Conservation (phyloP, 805 yeast genomes). For the Wickerhamiella brachini region DNA sequence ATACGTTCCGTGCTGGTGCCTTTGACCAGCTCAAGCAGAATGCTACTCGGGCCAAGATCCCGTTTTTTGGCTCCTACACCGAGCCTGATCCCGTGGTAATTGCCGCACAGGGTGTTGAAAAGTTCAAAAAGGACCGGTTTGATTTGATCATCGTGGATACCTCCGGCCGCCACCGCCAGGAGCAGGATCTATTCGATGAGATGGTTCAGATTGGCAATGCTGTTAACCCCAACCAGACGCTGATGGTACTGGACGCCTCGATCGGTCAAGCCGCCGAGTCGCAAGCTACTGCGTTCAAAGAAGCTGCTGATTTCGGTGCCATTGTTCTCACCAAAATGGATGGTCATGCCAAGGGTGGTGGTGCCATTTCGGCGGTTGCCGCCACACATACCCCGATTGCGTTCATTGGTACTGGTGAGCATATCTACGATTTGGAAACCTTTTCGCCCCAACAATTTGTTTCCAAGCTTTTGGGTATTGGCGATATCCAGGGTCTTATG, state of each 20-base stretch:
- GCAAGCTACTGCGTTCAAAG: slow-evolving; percentile 89
- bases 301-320: slow-evolving; percentile 85
- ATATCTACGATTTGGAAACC: slow-evolving; percentile 79
- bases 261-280: slow-evolving; percentile 98
- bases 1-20: slow-evolving; percentile 98
- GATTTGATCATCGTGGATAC: slow-evolving; percentile 94
- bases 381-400: slow-evolving; percentile 91
- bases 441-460: slow-evolving; percentile 83
- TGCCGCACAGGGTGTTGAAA: slow-evolving; percentile 80
- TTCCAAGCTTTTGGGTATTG: slow-evolving; percentile 87
- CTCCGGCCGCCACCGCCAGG: slow-evolving; percentile 96
- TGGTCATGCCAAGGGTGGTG: slow-evolving; percentile 99
- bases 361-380: slow-evolving; percentile 97
- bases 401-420: slow-evolving; percentile 98
- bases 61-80: slow-evolving; percentile 87
- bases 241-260: slow-evolving; percentile 94
- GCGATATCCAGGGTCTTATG: slow-evolving; percentile 85
- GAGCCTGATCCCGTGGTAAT: slow-evolving; percentile 93
- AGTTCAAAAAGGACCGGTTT: slow-evolving; percentile 80
- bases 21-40: slow-evolving; percentile 96
- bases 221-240: slow-evolving; percentile 86
- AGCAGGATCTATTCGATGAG: slow-evolving; percentile 77
- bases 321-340: slow-evolving; percentile 93
- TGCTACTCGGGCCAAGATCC: slow-evolving; percentile 88
- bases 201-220: slow-evolving; percentile 87